Percentiles rank a stretch among this genome's conserved stretches.
These are phyloP conservation scores for Pseudofabraea citricarpa DNA, from an alignment of 2,329 filamentous ascomycete species.

Conservation along the genomic window DNA sequence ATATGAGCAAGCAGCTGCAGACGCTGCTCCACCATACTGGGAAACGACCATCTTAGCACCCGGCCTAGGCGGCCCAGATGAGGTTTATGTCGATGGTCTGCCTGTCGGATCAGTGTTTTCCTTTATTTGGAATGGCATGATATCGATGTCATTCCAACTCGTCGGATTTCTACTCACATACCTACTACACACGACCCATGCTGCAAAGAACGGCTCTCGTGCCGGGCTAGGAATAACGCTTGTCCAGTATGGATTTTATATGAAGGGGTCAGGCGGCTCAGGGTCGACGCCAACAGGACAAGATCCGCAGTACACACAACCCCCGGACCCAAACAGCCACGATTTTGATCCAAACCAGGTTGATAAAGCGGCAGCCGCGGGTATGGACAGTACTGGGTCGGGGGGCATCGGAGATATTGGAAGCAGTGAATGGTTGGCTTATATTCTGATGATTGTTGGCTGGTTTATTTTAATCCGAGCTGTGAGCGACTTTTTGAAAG, in stretches of 20 bases:
- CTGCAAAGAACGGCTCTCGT: constrained; percentile 93
- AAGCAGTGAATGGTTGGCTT: constrained; percentile 83
- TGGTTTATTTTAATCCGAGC: constrained; percentile 97
- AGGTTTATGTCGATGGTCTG: constrained; percentile 95
- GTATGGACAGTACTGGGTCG: constrained; percentile 32
- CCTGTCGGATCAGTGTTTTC: constrained; percentile 85
- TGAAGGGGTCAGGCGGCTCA: constrained; percentile 61
- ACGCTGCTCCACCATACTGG: constrained; percentile 96
- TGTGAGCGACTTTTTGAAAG: constrained; percentile 85
- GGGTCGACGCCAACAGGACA: constrained; percentile 32
- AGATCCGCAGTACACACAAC: constrained; percentile 59
- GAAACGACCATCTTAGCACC: constrained; percentile 97
- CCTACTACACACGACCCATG: constrained; percentile 94
- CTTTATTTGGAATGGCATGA: constrained; percentile 91
- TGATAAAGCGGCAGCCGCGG: constrained; percentile 33
- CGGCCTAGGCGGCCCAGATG: constrained; percentile 81
- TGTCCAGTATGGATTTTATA: constrained; percentile 94
- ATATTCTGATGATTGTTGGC: constrained; percentile 90
- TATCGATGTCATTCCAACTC: constrained; percentile 94
- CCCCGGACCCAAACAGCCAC: constrained; percentile 84
- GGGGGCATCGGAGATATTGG: constrained; percentile 53
- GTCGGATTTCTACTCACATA: constrained; percentile 98
- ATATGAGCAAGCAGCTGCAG: constrained; percentile 96
- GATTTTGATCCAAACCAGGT: constrained; percentile 76
- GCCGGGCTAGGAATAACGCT: constrained; percentile 92